Conservation (phyloP, 345 rosid genomes). For the Camelina laxa region DNA sequence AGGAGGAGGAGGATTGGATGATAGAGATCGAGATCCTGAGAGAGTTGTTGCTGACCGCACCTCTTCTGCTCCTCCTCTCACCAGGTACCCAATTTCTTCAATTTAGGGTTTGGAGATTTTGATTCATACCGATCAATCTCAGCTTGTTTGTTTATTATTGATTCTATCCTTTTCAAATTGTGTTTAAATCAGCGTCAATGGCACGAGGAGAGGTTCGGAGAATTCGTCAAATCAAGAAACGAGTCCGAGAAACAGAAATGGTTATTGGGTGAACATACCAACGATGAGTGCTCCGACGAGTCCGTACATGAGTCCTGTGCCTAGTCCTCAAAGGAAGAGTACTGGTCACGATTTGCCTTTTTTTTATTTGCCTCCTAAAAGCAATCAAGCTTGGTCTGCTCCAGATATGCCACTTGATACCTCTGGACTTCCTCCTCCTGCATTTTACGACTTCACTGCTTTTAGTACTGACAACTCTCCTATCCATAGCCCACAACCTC, state of each 20-base stretch:
- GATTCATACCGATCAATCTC: neutral
- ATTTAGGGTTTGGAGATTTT: conserved; percentile 20
- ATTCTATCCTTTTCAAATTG: neutral
- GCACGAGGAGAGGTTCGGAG: conserved; percentile 50
- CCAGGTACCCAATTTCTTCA: conserved; percentile 44
- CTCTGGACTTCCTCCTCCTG: conserved; percentile 64
- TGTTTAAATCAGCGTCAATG: conserved; percentile 46
- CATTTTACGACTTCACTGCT: conserved; percentile 53
- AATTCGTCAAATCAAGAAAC: conserved; percentile 43
- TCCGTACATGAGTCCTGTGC: conserved; percentile 61
- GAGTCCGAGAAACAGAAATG: conserved; percentile 45
- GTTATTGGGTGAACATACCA: conserved; percentile 55
- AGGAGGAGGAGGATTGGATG: conserved; percentile 42
- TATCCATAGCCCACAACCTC: conserved; percentile 64
- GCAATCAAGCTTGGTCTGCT: conserved; percentile 79
- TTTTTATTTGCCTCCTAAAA: conserved; percentile 50
- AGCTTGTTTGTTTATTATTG: neutral
- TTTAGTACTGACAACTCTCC: conserved; percentile 73
- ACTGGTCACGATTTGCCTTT: conserved; percentile 49
- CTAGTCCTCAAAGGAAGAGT: conserved; percentile 59
- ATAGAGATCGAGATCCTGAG: conserved; percentile 44
- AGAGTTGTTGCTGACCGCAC: conserved; percentile 44
- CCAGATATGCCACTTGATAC: conserved; percentile 72
- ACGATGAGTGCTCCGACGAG: conserved; percentile 71
- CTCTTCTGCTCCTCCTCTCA: conserved; percentile 46